phyloP scores from a whole-genome alignment of 139 green algal species.

The Chlorella sp. region DNA sequence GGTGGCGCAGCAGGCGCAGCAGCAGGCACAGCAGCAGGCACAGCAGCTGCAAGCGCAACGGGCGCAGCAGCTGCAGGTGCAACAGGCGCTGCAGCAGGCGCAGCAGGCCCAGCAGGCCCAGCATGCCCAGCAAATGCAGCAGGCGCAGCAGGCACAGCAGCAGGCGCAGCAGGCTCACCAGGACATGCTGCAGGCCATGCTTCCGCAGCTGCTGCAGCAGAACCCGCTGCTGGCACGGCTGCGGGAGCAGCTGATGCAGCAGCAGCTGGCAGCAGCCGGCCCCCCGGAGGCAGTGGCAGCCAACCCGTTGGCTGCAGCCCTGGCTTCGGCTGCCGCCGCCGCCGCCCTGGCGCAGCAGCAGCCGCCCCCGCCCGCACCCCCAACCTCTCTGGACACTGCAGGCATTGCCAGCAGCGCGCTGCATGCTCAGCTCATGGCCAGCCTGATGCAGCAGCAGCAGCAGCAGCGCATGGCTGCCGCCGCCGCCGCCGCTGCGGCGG shows the following conservation, averaged over 20 bases:
- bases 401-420: not conserved
- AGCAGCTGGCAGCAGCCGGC: not conserved
- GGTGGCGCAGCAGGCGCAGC: not conserved
- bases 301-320: not conserved
- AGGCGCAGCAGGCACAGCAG: not conserved
- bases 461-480: not conserved
- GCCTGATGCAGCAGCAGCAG: conserved; percentile 19
- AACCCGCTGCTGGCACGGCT: not conserved
- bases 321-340: not conserved
- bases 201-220: not conserved
- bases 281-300: not conserved
- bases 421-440: not conserved
- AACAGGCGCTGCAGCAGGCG: not conserved
- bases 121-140: not conserved
- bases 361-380: not conserved
- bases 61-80: not conserved
- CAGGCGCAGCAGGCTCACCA: not conserved
- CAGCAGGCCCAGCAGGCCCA: not conserved
- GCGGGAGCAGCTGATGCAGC: not conserved
- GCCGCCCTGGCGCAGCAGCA: not conserved
- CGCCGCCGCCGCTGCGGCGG: not conserved
- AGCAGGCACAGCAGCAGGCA: no score
- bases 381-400: no score
- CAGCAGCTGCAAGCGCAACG: no score
- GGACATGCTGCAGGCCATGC: not conserved